Evolutionary conservation across 2,329 filamentous ascomycete species (phyloP).

Genomic region (Colletotrichum costaricense): DNA sequence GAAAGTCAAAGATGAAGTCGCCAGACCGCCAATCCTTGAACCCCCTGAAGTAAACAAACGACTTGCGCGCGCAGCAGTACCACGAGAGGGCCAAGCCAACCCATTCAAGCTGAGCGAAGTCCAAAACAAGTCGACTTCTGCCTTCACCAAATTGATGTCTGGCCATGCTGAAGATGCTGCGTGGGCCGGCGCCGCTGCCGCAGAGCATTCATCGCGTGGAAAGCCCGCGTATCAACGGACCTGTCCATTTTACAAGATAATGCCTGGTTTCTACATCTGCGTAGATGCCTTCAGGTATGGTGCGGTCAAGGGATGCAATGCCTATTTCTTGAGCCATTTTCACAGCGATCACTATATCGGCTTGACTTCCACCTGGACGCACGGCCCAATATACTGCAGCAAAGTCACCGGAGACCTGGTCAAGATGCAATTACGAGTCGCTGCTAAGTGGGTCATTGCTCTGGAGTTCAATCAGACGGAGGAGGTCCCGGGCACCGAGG

Average conservation of each 20-base stretch:
- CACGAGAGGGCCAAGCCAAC: constrained; percentile 83
- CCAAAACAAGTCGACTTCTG: constrained; percentile 65
- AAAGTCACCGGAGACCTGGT: constrained; percentile 92
- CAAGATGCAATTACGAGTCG: constrained; percentile 84
- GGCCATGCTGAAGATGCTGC: constrained; percentile 89
- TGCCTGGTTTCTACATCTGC: constrained; percentile 91
- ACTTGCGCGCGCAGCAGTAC: constrained; percentile 75
- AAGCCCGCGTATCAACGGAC: constrained; percentile 89
- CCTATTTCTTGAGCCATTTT: constrained; percentile 97
- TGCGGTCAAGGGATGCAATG: constrained; percentile 89
- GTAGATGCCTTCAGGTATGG: constrained; percentile 98
- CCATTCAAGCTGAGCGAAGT: constrained; percentile 71
- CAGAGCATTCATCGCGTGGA: constrained; percentile 81
- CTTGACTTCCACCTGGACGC: constrained; percentile 86
- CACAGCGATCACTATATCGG: constrained; percentile 98
- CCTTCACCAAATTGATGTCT: constrained; percentile 94
- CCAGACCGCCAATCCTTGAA: constrained; percentile 43
- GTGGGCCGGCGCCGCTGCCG: constrained; percentile 87
- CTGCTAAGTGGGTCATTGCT: constrained; percentile 85
- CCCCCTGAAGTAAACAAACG: constrained; percentile 61
- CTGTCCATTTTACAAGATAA: constrained; percentile 98
- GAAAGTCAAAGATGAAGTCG: constrained; percentile 22
- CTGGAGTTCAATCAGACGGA: constrained; percentile 85
- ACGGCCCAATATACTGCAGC: constrained; percentile 97
- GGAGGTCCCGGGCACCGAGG: constrained; percentile 84